phyloP scores from a whole-genome alignment of 371 early-diverging fungal genomes.

The Mucor sp. region DNA sequence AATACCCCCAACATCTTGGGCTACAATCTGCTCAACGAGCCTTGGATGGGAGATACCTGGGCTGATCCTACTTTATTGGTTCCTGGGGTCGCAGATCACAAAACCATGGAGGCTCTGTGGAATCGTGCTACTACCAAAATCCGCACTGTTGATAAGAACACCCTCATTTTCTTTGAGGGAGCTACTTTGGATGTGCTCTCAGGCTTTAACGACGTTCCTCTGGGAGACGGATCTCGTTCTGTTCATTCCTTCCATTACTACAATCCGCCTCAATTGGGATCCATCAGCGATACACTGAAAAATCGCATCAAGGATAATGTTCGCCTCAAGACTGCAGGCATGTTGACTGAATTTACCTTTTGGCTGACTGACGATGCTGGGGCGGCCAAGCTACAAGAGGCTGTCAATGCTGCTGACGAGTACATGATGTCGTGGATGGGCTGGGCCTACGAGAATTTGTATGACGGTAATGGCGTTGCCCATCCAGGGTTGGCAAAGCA shows the following conservation, averaged over 20 bases:
- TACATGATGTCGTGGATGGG: slow-evolving; percentile 51
- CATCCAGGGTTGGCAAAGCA: slow-evolving; percentile 27
- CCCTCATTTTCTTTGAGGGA: slow-evolving; percentile 57
- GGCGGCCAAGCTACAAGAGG: slow-evolving; percentile 12
- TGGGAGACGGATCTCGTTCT: slow-evolving; percentile 45
- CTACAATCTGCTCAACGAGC: slow-evolving; percentile 62
- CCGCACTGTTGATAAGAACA: slow-evolving; percentile 44
- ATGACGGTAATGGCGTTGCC: slow-evolving; percentile 19
- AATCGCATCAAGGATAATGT: slow-evolving; percentile 40
- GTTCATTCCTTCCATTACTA: slow-evolving; percentile 38
- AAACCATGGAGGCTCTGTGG: slow-evolving; percentile 52
- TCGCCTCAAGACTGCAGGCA: slow-evolving; percentile 37
- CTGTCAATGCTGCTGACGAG: slow-evolving; percentile 28
- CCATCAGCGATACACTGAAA: slow-evolving; percentile 33
- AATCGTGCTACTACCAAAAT: slow-evolving; percentile 49
- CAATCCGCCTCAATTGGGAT: slow-evolving; percentile 42
- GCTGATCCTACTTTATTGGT: slow-evolving; percentile 38
- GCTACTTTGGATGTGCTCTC: slow-evolving; percentile 46
- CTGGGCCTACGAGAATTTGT: slow-evolving; percentile 49
- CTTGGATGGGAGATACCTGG: slow-evolving; percentile 54
- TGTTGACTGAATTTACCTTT: slow-evolving; percentile 46
- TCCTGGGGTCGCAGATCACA: slow-evolving; percentile 39
- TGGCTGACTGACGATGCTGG: slow-evolving; percentile 33
- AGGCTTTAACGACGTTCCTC: slow-evolving; percentile 56
- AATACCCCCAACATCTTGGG: slow-evolving; percentile 52